Conservation (phyloP, 2,329 filamentous ascomycete species). For the Diplodia intermedia region DNA sequence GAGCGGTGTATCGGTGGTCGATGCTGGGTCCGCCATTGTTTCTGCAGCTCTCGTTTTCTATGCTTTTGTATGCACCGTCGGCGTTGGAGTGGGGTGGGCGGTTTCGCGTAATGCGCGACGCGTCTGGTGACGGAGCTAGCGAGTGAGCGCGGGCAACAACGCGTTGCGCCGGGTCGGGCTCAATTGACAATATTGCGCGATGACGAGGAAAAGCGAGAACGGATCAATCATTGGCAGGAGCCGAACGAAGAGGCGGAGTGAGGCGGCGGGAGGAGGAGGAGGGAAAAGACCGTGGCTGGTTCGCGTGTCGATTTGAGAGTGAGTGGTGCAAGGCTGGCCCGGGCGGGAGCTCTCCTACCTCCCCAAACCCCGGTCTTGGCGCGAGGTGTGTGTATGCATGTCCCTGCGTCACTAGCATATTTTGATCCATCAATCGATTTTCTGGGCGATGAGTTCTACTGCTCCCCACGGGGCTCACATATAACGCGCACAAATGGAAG, state of each 20-base stretch:
- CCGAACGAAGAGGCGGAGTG: background rate
- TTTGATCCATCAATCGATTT: background rate
- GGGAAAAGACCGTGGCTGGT: conserved; percentile 14
- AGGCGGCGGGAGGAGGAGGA: background rate
- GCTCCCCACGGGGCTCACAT: background rate
- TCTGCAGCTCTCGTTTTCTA: background rate
- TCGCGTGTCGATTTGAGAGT: background rate
- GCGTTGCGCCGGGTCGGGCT: background rate
- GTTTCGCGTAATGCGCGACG: background rate
- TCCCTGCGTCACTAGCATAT: background rate
- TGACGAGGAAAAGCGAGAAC: no score
- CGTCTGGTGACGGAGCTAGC: background rate
- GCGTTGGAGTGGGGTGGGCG: background rate
- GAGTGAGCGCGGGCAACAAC: background rate
- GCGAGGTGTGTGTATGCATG: background rate
- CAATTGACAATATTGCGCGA: background rate
- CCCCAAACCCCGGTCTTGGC: background rate
- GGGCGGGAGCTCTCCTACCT: background rate
- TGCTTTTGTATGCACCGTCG: background rate
- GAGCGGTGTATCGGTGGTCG: conserved; percentile 37
- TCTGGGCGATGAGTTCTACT: no score
- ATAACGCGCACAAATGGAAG: background rate
- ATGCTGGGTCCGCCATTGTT: conserved; percentile 43
- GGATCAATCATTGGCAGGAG: background rate
- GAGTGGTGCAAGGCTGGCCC: conserved; percentile 2